phyloP scores from a whole-genome alignment of 31 red algal genomes.

The Asparagopsis taxiformis region DNA sequence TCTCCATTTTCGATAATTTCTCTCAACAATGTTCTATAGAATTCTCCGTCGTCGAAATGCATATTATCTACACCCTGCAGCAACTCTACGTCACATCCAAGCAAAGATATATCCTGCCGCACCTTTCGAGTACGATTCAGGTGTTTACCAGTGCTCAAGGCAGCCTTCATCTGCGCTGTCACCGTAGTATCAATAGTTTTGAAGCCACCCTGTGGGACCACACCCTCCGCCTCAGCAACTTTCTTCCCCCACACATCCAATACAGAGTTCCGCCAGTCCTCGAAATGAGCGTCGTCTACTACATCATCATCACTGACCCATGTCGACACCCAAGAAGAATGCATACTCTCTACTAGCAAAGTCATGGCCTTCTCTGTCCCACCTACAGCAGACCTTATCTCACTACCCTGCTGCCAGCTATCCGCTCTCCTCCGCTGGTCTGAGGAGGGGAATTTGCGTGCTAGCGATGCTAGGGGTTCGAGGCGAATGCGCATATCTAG shows the following conservation, averaged over 20 bases:
- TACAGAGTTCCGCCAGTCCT: slow-evolving; percentile 24
- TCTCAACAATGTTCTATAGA: slow-evolving; percentile 55
- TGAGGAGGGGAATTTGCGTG: slow-evolving; percentile 17
- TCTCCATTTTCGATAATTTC: slow-evolving; percentile 69
- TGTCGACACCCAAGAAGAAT: neutral
- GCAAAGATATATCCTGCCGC: neutral
- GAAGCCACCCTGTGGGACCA: slow-evolving; percentile 30
- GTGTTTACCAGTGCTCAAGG: slow-evolving; percentile 33
- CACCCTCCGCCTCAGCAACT: slow-evolving; percentile 16
- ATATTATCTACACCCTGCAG: slow-evolving; percentile 10
- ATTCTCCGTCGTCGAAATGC: slow-evolving; percentile 71
- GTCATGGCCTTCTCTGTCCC: neutral
- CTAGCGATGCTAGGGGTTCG: slow-evolving; percentile 18
- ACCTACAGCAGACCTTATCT: neutral
- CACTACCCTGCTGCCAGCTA: slow-evolving; percentile 6
- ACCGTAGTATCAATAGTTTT: slow-evolving; percentile 44
- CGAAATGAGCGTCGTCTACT: slow-evolving; percentile 8
- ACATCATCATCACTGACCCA: neutral
- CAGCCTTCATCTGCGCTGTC: slow-evolving; percentile 29
- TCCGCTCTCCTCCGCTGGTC: neutral
- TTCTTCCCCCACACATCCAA: slow-evolving; percentile 48
- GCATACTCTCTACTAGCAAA: neutral
- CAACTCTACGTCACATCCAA: slow-evolving; percentile 15
- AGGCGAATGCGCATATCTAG: slow-evolving; percentile 47
- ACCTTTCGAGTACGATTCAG: slow-evolving; percentile 25